Conservation (phyloP, 2,329 filamentous ascomycete species). For the Cladophialophora exuberans region DNA sequence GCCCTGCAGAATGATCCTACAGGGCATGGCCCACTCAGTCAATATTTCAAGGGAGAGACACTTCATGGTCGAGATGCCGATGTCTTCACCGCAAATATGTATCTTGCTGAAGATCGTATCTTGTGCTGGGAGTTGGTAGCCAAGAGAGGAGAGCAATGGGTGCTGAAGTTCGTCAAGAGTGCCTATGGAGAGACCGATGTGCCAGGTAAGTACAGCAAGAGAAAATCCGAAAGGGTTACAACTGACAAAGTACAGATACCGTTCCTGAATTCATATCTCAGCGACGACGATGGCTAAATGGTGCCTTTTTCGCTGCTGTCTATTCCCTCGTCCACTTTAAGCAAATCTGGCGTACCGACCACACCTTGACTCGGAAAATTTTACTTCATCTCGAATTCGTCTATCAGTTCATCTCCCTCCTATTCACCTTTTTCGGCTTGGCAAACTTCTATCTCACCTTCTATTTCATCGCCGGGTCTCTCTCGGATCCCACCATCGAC, state of each 20-base stretch:
- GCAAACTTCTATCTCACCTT: slow-evolving; percentile 99
- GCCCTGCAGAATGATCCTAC: slow-evolving; percentile 96
- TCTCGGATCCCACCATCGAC: slow-evolving; percentile 77
- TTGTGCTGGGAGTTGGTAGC: slow-evolving; percentile 97
- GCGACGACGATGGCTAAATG: slow-evolving; percentile 94
- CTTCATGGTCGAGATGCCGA: slow-evolving; percentile 94
- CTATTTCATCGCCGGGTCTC: slow-evolving; percentile 93
- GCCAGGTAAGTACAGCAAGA: slow-evolving; percentile 68
- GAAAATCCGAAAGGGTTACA: not conserved
- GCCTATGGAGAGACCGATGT: slow-evolving; percentile 98
- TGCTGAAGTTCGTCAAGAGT: slow-evolving; percentile 95
- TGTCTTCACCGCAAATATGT: slow-evolving; percentile 99
- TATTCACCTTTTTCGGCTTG: slow-evolving; percentile 97
- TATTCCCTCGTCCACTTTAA: slow-evolving; percentile 95
- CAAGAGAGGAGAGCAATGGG: slow-evolving; percentile 92
- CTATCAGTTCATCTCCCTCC: slow-evolving; percentile 88
- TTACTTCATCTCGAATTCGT: slow-evolving; percentile 93
- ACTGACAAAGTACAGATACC: slow-evolving; percentile 61
- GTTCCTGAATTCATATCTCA: slow-evolving; percentile 98
- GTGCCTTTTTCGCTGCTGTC: slow-evolving; percentile 96
- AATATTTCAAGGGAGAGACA: slow-evolving; percentile 99
- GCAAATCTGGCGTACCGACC: slow-evolving; percentile 91
- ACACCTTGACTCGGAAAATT: slow-evolving; percentile 84
- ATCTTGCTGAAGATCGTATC: slow-evolving; percentile 97
- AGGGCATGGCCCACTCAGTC: slow-evolving; percentile 90